These are phyloP conservation scores for Phytophthora pinifolia DNA, from an alignment of 352 stramenopile genomes.

Conservation along the genomic window DNA sequence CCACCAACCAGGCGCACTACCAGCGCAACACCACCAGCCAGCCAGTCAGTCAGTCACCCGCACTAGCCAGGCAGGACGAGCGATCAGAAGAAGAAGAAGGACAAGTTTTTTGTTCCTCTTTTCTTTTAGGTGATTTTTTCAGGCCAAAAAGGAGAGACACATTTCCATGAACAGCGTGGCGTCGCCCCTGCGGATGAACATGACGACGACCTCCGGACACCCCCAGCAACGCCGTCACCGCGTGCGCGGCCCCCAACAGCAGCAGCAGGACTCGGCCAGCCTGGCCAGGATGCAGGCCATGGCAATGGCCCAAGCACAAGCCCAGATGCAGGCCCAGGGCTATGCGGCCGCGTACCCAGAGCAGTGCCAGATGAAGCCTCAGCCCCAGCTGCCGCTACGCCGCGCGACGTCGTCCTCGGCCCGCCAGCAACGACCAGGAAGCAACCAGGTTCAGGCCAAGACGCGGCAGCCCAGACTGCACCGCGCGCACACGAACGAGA, in stretches of 20 bases:
- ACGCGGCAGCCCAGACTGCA: neutral
- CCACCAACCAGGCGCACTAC: neutral
- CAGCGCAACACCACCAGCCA: too few species aligned
- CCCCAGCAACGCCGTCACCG: constrained; percentile 19
- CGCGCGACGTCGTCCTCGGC: neutral
- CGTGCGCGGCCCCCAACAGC: constrained; percentile 4
- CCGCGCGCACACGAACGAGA: constrained; percentile 6
- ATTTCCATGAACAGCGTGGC: constrained; percentile 35
- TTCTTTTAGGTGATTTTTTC: neutral
- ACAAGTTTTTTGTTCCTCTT: neutral
- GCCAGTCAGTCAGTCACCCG: too few species aligned
- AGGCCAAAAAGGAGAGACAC: too few species aligned
- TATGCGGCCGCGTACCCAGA: constrained; percentile 28
- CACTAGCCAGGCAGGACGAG: too few species aligned
- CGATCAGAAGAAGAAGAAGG: neutral
- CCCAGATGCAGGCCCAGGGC: constrained; percentile 39
- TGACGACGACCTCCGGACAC: constrained; percentile 27
- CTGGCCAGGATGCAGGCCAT: constrained; percentile 17
- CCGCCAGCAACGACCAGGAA: constrained; percentile 1
- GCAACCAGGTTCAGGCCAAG: constrained; percentile 7
- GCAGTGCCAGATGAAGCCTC: constrained; percentile 15
- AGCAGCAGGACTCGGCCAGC: constrained; percentile 27
- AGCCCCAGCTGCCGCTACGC: constrained; percentile 6
- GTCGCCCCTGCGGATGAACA: constrained; percentile 40
- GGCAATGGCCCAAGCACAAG: constrained; percentile 8